phyloP scores from a whole-genome alignment of 108 stramenopile species.

The Thalassiosira profunda region DNA sequence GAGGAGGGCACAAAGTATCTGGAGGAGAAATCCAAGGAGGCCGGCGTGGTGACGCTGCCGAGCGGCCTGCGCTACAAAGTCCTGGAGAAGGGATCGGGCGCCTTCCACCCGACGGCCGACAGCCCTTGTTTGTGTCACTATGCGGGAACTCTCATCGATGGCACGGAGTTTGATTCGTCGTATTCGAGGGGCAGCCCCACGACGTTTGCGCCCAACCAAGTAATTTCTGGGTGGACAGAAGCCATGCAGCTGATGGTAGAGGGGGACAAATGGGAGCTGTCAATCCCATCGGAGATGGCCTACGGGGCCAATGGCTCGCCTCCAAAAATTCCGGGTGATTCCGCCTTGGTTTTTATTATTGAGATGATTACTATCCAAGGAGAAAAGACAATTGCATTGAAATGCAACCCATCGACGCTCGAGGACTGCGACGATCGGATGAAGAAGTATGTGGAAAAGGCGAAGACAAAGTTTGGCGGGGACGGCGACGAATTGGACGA shows the following conservation, averaged over 20 bases:
- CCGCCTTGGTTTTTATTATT: constrained; percentile 89
- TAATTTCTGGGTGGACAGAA: constrained; percentile 88
- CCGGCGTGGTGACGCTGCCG: constrained; percentile 73
- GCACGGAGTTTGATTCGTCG: constrained; percentile 87
- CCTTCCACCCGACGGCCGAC: constrained; percentile 62
- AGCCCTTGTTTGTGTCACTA: constrained; percentile 92
- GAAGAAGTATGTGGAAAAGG: constrained; percentile 69
- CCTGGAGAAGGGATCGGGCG: constrained; percentile 66
- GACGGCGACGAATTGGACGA: constrained; percentile 37
- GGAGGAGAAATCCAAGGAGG: constrained; percentile 71
- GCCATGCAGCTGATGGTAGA: constrained; percentile 91
- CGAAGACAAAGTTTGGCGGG: constrained; percentile 40
- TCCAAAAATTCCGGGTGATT: constrained; percentile 75
- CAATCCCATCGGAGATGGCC: constrained; percentile 87
- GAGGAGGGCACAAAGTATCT: constrained; percentile 78
- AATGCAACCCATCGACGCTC: constrained; percentile 48
- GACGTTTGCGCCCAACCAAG: constrained; percentile 93
- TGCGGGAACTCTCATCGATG: constrained; percentile 89
- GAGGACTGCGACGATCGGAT: constrained; percentile 70
- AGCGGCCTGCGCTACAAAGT: constrained; percentile 92
- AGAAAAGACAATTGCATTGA: constrained; percentile 57
- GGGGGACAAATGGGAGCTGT: constrained; percentile 90
- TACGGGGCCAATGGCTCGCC: constrained; percentile 89
- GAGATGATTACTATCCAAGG: constrained; percentile 90
- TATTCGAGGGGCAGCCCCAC: constrained; percentile 90